phyloP scores from a whole-genome alignment of 352 stramenopile genomes.

The Thalassiosira mediterranea region DNA sequence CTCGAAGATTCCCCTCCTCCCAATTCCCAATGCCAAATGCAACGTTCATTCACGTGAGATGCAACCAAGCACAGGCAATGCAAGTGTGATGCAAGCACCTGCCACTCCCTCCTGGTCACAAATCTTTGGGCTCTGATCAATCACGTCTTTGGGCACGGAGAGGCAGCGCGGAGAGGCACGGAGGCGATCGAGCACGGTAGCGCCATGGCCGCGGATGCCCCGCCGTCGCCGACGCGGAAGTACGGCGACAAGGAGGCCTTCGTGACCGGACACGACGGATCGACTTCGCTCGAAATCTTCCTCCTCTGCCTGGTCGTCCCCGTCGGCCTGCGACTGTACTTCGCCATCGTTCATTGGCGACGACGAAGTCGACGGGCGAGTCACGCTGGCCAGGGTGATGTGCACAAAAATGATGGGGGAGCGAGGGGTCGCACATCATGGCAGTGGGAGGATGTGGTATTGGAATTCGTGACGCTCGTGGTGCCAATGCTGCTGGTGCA shows the following conservation, averaged over 20 bases:
- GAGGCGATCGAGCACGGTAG: too few relatives aligned
- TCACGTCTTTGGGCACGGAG: too few relatives aligned
- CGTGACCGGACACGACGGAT: constrained; percentile 76
- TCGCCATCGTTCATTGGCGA: constrained; percentile 12
- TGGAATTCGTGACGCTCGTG: constrained; percentile 55
- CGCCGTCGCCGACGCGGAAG: constrained; percentile 13
- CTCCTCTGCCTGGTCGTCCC: constrained; percentile 61
- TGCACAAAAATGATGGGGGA: too few relatives aligned
- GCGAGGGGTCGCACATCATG: neutral
- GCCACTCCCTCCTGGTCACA: too few relatives aligned
- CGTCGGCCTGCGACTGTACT: constrained; percentile 55
- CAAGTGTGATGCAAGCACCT: too few relatives aligned
- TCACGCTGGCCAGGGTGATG: too few relatives aligned
- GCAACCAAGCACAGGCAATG: too few relatives aligned
- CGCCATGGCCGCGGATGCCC: neutral
- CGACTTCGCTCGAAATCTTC: constrained; percentile 64
- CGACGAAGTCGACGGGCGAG: neutral
- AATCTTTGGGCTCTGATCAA: too few relatives aligned
- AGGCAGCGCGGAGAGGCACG: too few relatives aligned
- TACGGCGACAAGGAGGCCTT: constrained; percentile 76
- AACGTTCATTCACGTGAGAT: too few relatives aligned
- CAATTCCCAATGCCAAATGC: too few relatives aligned
- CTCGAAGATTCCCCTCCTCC: too few relatives aligned
- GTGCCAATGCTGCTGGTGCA: constrained; percentile 77
- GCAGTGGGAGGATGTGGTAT: constrained; percentile 1